Percentiles rank a stretch among this genome's conserved stretches.
These are phyloP conservation scores for Neurospora crassa DNA, from an alignment of 2,329 filamentous ascomycete genomes.

Conservation along the genomic window DNA sequence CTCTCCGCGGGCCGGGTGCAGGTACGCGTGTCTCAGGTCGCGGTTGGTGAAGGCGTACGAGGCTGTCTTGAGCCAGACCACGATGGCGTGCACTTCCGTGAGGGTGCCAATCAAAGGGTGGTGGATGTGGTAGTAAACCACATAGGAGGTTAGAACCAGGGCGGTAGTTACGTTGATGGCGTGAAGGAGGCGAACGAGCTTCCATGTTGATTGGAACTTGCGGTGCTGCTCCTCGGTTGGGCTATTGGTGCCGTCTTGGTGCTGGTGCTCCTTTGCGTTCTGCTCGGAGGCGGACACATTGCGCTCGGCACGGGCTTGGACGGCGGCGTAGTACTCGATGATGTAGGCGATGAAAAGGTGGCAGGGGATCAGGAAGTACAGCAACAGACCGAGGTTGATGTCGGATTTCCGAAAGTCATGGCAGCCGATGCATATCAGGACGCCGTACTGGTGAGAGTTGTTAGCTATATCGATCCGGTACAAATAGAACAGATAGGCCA, in stretches of 20 bases:
- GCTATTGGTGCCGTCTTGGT: constrained; percentile 36
- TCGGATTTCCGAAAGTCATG: constrained; percentile 80
- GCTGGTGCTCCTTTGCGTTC: constrained; percentile 25
- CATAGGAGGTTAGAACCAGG: constrained; percentile 68
- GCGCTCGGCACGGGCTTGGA: constrained; percentile 62
- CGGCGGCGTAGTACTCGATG: constrained; percentile 76
- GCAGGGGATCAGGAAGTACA: constrained; percentile 82
- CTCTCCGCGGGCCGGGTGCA: constrained; percentile 62
- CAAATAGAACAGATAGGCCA: background rate
- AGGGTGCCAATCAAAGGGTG: constrained; percentile 90
- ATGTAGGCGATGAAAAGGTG: constrained; percentile 85
- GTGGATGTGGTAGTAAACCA: constrained; percentile 85
- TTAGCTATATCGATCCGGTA: background rate
- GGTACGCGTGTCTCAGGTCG: constrained; percentile 81
- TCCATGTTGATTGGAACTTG: constrained; percentile 69
- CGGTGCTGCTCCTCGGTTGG: constrained; percentile 52
- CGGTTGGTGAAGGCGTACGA: constrained; percentile 96
- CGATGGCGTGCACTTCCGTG: constrained; percentile 82
- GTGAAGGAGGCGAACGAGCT: constrained; percentile 69
- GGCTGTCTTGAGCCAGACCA: constrained; percentile 92
- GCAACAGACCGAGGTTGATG: constrained; percentile 60
- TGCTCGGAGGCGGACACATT: constrained; percentile 25
- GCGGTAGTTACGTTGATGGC: constrained; percentile 75
- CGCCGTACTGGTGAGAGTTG: constrained; percentile 60
- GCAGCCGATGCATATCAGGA: constrained; percentile 83